Evolutionary conservation across 23 red algal genomes (phyloP), one percentile per base, ranked within the genome.

Genomic region (Gracilaria domingensis): DNA sequence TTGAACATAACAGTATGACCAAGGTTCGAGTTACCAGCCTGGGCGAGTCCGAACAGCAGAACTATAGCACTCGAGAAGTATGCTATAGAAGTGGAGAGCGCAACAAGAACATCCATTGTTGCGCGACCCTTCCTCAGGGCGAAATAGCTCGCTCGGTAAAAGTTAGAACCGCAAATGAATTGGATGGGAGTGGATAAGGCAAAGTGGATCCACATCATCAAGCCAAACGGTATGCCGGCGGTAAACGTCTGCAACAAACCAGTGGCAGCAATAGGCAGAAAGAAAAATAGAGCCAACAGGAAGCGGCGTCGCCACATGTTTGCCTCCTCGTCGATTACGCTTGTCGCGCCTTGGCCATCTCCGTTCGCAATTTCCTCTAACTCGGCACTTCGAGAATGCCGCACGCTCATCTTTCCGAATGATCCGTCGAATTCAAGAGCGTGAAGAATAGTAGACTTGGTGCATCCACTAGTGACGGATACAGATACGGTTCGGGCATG

Each of bases 91-190:
- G 97, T 96, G 4, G 86, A 86, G 17, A 99, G 81, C 67, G 97
- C 94, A 37, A 99, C 88, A 39, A 99, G 86, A 2, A 96, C 95
- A 50, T 99, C 97, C 97, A 99, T 99, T 20, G 91, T 99, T 21
- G 97, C 91, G 23, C 94, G 88, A 1, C 93, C 44, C 62, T 96
- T 93, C 32, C 79, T 45, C 53, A 99, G 38, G 44, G 97, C 94
- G 77, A 80, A 95, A 82, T 96, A 99, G 62, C 88, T 90, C 26
- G 94, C 85, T 0, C 94, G 87, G 86, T 99, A 99, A 75, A 99
- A 99, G n/a, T 78, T 80, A 20, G 80, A 56, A 75, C 97, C 97
- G 32, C 88, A 89, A 30, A 93, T 34, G 50, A 96, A 88, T 75
- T 99, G 97, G 11, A 99, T 86, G 26, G 93, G 93, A 12, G 93